These are phyloP conservation scores for Neofusicoccum ribis DNA, from an alignment of 2,329 filamentous ascomycete species.

Conservation along the genomic window DNA sequence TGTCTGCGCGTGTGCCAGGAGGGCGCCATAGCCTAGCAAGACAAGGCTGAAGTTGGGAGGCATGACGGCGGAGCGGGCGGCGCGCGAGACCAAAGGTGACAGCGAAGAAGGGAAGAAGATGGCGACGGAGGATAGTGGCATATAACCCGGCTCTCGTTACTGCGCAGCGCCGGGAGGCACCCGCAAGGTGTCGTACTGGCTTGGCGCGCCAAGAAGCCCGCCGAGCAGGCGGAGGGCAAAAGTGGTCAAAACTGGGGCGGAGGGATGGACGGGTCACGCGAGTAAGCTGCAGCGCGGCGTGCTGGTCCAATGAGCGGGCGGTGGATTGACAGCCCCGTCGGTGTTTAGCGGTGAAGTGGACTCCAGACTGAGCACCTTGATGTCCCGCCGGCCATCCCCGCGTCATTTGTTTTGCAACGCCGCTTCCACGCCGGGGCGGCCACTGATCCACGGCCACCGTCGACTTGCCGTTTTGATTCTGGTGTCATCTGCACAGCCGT, in stretches of 20 bases:
- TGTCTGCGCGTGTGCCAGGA: not conserved
- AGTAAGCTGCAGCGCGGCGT: not conserved
- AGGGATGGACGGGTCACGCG: not conserved
- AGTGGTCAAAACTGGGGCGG: not conserved
- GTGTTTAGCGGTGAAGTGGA: not conserved
- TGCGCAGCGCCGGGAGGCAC: not conserved
- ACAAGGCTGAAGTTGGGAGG: not conserved
- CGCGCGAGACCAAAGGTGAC: not conserved
- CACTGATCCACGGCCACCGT: not conserved
- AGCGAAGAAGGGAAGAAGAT: not conserved
- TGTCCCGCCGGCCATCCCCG: not conserved
- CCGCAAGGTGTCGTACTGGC: not conserved
- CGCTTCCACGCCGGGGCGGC: no score
- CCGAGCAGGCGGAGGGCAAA: constrained; percentile 6
- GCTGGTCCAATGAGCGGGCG: not conserved
- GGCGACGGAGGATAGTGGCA: not conserved
- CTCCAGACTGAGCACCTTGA: constrained; percentile 4
- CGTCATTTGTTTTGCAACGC: not conserved
- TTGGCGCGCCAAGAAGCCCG: constrained; percentile 3
- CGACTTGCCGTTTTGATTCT: not conserved
- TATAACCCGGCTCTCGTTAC: not conserved
- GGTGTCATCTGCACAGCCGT: not conserved
- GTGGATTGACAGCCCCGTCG: not conserved
- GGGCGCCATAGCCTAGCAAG: not conserved
- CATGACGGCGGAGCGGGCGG: not conserved